Percentiles rank a stretch among this genome's conserved stretches.
Conservation (phyloP, 257 asterid genomes). For the Lantana camara region DNA sequence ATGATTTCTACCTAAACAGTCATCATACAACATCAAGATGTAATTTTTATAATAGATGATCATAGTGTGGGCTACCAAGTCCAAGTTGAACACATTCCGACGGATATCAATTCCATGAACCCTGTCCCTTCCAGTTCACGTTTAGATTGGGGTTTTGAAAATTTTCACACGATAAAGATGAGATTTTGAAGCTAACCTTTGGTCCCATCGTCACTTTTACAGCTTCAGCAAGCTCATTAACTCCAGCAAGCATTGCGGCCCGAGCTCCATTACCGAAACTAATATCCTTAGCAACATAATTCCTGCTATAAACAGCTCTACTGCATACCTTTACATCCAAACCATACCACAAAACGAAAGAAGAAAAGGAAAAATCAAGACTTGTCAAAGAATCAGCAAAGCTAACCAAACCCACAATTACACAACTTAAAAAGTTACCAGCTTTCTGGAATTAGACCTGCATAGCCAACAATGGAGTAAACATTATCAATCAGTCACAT, state of each 20-base stretch:
- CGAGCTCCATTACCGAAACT: constrained; percentile 74
- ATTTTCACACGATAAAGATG: neutral
- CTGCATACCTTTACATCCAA: constrained; percentile 48
- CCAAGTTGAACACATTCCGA: neutral
- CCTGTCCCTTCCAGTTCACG: neutral
- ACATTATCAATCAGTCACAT: neutral
- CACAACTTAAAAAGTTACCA: constrained; percentile 41
- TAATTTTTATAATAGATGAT: neutral
- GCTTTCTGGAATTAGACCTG: constrained; percentile 70
- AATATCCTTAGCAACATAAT: constrained; percentile 85
- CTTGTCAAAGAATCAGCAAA: constrained; percentile 4
- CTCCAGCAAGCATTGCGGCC: constrained; percentile 84
- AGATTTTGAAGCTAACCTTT: constrained; percentile 45
- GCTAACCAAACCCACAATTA: neutral
- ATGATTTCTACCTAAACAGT: neutral
- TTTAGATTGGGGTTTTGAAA: neutral
- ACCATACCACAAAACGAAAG: neutral
- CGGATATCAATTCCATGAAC: neutral
- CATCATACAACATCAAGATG: neutral
- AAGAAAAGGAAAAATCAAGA: neutral
- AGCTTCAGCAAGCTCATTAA: constrained; percentile 89
- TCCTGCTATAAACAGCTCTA: constrained; percentile 58
- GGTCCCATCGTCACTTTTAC: constrained; percentile 98
- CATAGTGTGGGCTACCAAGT: neutral
- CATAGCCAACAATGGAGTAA: constrained; percentile 9